Evolutionary conservation across 2,329 filamentous ascomycete genomes (phyloP).

Genomic region (Aspergillus neoniger): DNA sequence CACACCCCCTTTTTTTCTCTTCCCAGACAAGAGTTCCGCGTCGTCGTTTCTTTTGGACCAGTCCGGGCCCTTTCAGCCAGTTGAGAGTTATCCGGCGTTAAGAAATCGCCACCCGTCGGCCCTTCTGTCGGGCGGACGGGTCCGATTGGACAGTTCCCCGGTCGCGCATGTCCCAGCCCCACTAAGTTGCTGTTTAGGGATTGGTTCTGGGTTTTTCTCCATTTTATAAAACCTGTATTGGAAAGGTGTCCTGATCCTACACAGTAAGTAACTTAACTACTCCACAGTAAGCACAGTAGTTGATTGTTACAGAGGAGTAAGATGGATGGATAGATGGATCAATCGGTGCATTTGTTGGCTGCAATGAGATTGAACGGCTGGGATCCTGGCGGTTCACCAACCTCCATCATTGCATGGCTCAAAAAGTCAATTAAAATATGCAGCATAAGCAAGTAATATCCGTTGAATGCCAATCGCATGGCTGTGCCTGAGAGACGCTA

Average conservation of each 20-base stretch:
- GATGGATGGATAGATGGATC: background rate
- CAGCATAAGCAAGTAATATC: too few relatives aligned
- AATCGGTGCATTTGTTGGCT: background rate
- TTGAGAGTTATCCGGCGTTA: background rate
- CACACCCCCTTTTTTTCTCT: background rate
- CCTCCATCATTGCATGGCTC: too few relatives aligned
- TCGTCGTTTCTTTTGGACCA: background rate
- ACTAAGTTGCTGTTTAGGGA: background rate
- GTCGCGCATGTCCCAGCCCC: background rate
- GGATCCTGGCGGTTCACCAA: too few relatives aligned
- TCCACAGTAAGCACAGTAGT: background rate
- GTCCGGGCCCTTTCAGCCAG: slow-evolving; percentile 1
- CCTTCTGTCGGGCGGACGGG: background rate
- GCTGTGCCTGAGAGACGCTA: too few relatives aligned
- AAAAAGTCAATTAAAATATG: too few relatives aligned
- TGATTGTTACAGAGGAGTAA: background rate
- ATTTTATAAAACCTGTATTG: slow-evolving; percentile 3
- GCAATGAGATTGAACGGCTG: too few relatives aligned
- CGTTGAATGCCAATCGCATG: too few relatives aligned
- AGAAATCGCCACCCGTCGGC: slow-evolving; percentile 8
- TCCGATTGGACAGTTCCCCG: background rate
- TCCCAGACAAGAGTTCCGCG: background rate
- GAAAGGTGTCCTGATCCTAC: background rate
- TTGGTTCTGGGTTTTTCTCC: background rate
- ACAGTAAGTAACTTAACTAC: too few relatives aligned